A percentile compares a stretch with the other conserved stretches of the same genome.
Conservation (phyloP, 1,139 yeast species). For the Citeromyces siamensis region DNA sequence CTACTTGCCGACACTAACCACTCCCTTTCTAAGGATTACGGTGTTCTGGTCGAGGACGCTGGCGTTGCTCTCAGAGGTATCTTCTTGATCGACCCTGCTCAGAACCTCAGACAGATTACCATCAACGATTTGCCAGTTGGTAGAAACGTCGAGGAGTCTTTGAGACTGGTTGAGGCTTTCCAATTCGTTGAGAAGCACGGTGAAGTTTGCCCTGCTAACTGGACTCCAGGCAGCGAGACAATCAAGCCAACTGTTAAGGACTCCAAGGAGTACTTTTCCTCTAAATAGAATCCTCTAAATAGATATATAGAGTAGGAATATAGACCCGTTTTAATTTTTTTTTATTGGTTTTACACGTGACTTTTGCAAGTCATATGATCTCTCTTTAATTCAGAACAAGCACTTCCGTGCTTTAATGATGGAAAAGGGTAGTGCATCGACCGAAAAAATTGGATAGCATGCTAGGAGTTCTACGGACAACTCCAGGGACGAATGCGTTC, state of each 20-base stretch:
- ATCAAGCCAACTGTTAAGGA: slow-evolving; percentile 77
- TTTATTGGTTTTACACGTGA: neutral
- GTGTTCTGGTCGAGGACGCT: slow-evolving; percentile 90
- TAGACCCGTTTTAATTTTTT: neutral
- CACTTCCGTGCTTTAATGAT: too few relatives aligned
- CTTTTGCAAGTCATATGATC: too few relatives aligned
- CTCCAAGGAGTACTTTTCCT: slow-evolving; percentile 68
- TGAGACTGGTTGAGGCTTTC: slow-evolving; percentile 97
- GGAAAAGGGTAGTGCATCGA: neutral
- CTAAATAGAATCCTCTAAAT: slow-evolving; percentile 1
- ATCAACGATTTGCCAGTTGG: slow-evolving; percentile 98
- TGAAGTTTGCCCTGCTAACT: slow-evolving; percentile 99
- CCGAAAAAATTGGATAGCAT: neutral
- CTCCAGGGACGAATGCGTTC: neutral
- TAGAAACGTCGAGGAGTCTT: slow-evolving; percentile 94
- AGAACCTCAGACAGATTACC: slow-evolving; percentile 89
- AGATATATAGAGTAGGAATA: neutral
- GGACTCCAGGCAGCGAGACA: slow-evolving; percentile 96
- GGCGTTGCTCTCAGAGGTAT: slow-evolving; percentile 97
- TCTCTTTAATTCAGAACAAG: too few relatives aligned
- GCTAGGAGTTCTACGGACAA: too few relatives aligned
- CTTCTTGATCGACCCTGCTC: slow-evolving; percentile 95
- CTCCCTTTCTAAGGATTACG: slow-evolving; percentile 87
- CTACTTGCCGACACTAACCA: slow-evolving; percentile 96
- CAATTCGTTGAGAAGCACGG: slow-evolving; percentile 97